A percentile compares a stretch with the other conserved stretches of the same genome.
phyloP scores from a whole-genome alignment of 768 basidiomycete species.

The Russula griseocarnosa region DNA sequence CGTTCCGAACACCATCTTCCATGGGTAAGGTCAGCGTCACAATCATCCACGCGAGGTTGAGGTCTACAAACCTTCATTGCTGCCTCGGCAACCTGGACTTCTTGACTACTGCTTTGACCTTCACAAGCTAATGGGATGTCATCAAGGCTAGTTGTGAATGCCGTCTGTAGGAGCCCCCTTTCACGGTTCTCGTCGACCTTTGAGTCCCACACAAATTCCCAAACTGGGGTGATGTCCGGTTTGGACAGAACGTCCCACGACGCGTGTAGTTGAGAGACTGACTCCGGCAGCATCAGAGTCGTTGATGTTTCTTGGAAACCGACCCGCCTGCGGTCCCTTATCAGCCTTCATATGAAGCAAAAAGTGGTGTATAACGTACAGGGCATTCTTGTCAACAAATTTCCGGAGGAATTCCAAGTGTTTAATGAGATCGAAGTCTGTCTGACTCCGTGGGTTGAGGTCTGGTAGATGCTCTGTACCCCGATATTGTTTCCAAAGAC shows the following conservation, averaged over 20 bases:
- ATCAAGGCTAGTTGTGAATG: conserved; percentile 47
- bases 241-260: conserved; percentile 53
- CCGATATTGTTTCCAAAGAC: conserved; percentile 68
- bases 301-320: conserved; percentile 49
- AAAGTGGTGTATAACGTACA: conserved; percentile 52
- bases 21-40: not conserved
- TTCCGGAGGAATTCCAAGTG: conserved; percentile 78
- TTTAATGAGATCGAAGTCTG: conserved; percentile 74
- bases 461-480: conserved; percentile 69
- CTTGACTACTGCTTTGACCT: conserved; percentile 35
- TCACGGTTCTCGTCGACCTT: conserved; percentile 73
- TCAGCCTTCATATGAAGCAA: conserved; percentile 14
- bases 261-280: conserved; percentile 43
- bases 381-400: conserved; percentile 77
- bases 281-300: conserved; percentile 40
- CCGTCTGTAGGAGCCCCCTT: conserved; percentile 55
- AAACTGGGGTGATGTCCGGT: conserved; percentile 41
- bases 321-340: conserved; percentile 47
- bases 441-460: conserved; percentile 58
- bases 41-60: not conserved
- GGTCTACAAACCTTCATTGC: conserved; percentile 56
- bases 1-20: conserved; percentile 73
- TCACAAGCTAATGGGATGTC: conserved; percentile 36
- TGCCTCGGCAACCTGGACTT: conserved; percentile 56
- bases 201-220: conserved; percentile 74